A percentile compares a stretch with the other conserved stretches of the same genome.
Conservation (phyloP, 768 basidiomycete species). For the Paxillus involutus region DNA sequence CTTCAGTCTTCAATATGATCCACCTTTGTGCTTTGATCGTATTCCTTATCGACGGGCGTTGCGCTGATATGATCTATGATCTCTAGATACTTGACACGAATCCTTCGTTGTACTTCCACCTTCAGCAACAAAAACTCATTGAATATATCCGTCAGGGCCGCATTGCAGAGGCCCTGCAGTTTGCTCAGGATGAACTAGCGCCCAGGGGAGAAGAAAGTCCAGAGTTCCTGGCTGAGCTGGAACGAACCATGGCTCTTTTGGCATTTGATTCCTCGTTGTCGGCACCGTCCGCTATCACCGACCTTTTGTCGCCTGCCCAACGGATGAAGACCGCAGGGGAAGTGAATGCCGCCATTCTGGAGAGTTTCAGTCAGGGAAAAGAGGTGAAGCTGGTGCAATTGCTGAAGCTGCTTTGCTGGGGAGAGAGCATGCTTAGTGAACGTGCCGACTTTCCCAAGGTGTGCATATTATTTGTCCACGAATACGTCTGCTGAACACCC, state of each 20-base stretch:
- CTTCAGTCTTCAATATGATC: constrained; percentile 98
- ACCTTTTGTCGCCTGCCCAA: constrained; percentile 83
- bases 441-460: constrained; percentile 81
- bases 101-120: constrained; percentile 88
- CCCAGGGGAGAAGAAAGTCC: constrained; percentile 94
- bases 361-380: constrained; percentile 87
- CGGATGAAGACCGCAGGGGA: constrained; percentile 94
- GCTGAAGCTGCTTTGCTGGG: constrained; percentile 86
- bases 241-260: constrained; percentile 92
- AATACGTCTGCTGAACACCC: constrained; percentile 24
- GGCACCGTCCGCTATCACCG: constrained; percentile 62
- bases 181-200: constrained; percentile 93
- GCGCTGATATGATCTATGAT: constrained; percentile 25
- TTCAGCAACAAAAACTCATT: constrained; percentile 95
- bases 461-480: constrained; percentile 21
- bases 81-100: constrained; percentile 94
- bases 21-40: constrained; percentile 7
- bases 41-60: neutral
- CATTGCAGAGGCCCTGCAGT: constrained; percentile 77
- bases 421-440: constrained; percentile 75
- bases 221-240: constrained; percentile 88
- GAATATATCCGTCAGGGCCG: constrained; percentile 87
- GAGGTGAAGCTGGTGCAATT: constrained; percentile 87
- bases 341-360: constrained; percentile 93
- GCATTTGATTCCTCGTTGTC: constrained; percentile 68